A percentile compares a stretch with the other conserved stretches of the same genome.
These are phyloP conservation scores for Talaromyces sp. DNA, from an alignment of 2,329 filamentous ascomycete species.

Conservation along the genomic window DNA sequence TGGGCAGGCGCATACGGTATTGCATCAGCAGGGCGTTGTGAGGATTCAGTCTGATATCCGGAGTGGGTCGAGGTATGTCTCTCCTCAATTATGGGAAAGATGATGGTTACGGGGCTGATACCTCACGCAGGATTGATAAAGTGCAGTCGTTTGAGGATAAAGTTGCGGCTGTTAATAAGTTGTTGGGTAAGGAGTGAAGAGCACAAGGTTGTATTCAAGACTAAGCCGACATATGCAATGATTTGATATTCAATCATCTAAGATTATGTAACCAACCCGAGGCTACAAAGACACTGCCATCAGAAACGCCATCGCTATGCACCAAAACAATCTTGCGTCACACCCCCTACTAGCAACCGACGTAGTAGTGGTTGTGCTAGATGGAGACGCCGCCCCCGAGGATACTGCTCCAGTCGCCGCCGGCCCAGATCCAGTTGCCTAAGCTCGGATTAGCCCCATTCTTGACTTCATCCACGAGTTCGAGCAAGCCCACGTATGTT, in stretches of 20 bases:
- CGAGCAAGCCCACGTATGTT: conserved; percentile 38
- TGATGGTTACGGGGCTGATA: neutral
- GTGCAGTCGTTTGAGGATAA: conserved; percentile 77
- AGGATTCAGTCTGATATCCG: conserved; percentile 87
- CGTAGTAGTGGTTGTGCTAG: conserved; percentile 18
- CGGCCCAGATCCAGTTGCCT: conserved; percentile 46
- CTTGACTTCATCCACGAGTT: conserved; percentile 37
- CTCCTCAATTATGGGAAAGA: neutral
- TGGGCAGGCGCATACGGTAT: conserved; percentile 76
- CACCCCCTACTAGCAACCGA: neutral
- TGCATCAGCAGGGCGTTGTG: conserved; percentile 73
- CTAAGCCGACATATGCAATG: neutral
- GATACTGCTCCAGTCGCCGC: conserved; percentile 41
- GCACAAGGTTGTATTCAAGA: neutral
- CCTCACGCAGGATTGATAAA: conserved; percentile 70
- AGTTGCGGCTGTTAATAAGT: conserved; percentile 59
- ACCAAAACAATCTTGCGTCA: neutral
- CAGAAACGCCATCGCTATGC: conserved; percentile 16
- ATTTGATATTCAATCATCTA: neutral
- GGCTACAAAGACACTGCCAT: neutral
- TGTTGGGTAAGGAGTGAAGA: conserved; percentile 41
- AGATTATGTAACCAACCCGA: no score
- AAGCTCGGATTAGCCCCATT: conserved; percentile 37
- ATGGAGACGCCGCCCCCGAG: conserved; percentile 40
- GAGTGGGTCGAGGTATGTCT: conserved; percentile 66